phyloP scores from a whole-genome alignment of 2,329 filamentous ascomycete species.

The Verticillium isaacii region DNA sequence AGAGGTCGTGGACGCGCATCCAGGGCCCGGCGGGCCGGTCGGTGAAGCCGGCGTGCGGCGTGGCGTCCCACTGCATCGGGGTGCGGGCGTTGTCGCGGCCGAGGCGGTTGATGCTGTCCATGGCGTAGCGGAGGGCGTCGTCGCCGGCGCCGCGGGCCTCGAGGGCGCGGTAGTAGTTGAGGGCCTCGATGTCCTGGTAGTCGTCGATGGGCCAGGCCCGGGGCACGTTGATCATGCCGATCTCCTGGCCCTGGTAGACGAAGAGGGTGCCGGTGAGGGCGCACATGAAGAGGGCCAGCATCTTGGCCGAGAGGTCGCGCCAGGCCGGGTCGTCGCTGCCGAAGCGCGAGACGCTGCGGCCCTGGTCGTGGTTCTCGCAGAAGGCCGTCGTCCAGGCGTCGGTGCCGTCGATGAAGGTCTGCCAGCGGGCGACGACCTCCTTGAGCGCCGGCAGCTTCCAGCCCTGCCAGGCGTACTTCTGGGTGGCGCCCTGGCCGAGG shows the following conservation, averaged over 20 bases:
- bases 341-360: slow-evolving; percentile 50
- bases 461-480: slow-evolving; percentile 42
- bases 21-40: slow-evolving; percentile 33
- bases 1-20: slow-evolving; percentile 60
- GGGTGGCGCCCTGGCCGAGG: slow-evolving; percentile 46
- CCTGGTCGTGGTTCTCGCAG: slow-evolving; percentile 58
- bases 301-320: slow-evolving; percentile 43
- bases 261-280: slow-evolving; percentile 48
- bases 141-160: slow-evolving; percentile 13
- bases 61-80: slow-evolving; percentile 61
- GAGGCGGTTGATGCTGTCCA: slow-evolving; percentile 50
- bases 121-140: slow-evolving; percentile 36
- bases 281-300: slow-evolving; percentile 43
- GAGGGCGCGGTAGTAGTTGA: slow-evolving; percentile 35
- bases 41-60: slow-evolving; percentile 58
- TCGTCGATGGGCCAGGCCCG: slow-evolving; percentile 39
- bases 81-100: slow-evolving; percentile 63
- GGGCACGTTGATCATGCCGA: slow-evolving; percentile 51
- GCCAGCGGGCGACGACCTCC: slow-evolving; percentile 40
- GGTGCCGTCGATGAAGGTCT: slow-evolving; percentile 44
- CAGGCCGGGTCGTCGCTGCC: slow-evolving; percentile 36
- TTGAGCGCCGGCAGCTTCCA: slow-evolving; percentile 46
- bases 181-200: slow-evolving; percentile 44
- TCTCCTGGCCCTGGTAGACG: slow-evolving; percentile 54
- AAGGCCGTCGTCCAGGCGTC: slow-evolving; percentile 56